Conservation (phyloP, 257 asterid genomes). For the Hygrophila difformis region DNA sequence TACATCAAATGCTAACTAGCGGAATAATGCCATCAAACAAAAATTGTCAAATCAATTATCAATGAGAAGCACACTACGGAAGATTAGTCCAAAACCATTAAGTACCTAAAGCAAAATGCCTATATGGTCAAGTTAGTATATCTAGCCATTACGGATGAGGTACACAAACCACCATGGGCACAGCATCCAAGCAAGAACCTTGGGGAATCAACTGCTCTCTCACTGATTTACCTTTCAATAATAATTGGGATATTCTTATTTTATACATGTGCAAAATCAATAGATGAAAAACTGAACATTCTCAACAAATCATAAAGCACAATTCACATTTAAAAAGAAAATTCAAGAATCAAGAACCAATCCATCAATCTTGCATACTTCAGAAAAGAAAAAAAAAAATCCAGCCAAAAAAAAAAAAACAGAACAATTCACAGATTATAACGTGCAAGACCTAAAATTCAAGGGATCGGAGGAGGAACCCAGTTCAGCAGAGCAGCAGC, state of each 20-base stretch:
- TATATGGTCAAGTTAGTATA: not conserved
- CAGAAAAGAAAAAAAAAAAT: not conserved
- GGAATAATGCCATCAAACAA: not conserved
- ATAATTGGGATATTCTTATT: not conserved
- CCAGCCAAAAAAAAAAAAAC: not conserved
- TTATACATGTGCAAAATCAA: not conserved
- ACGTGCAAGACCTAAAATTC: slow-evolving; percentile 50
- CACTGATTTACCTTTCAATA: not conserved
- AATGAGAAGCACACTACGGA: not conserved
- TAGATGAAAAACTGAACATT: too few relatives aligned
- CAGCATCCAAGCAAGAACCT: not conserved
- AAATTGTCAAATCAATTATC: slow-evolving; percentile 3
- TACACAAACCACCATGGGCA: not conserved
- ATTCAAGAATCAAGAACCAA: slow-evolving; percentile 6
- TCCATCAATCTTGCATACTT: slow-evolving; percentile 7
- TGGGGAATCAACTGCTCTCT: not conserved
- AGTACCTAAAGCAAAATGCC: not conserved
- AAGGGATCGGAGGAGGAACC: slow-evolving; percentile 37
- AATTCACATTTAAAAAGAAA: too few relatives aligned
- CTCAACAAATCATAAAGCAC: not conserved
- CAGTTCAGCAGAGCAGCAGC: slow-evolving; percentile 40
- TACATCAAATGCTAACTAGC: not conserved
- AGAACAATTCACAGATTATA: not conserved
- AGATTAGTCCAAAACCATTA: not conserved
- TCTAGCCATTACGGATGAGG: not conserved